These are phyloP conservation scores for Alternaria novae-zelandiae DNA, from an alignment of 2,329 filamentous ascomycete species.

Conservation along the genomic window DNA sequence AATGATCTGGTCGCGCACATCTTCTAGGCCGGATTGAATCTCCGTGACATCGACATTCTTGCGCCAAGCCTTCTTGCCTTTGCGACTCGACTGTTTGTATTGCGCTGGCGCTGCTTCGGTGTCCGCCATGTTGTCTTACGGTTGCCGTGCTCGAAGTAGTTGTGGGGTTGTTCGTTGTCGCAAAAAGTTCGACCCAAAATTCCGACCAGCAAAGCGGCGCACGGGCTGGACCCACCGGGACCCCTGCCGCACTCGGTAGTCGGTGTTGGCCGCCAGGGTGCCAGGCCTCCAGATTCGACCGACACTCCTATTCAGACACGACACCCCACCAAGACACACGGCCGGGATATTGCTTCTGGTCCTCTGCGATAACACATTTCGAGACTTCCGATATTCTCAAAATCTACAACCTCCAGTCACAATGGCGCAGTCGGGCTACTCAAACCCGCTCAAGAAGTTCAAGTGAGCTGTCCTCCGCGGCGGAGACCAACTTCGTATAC, in stretches of 20 bases:
- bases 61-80: slow-evolving; percentile 98
- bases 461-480: slow-evolving; percentile 66
- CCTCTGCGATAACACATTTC: not conserved
- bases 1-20: slow-evolving; percentile 88
- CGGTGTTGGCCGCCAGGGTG: slow-evolving; percentile 14
- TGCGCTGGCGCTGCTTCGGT: slow-evolving; percentile 71
- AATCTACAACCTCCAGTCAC: slow-evolving; percentile 39
- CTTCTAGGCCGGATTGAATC: slow-evolving; percentile 80
- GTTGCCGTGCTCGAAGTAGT: slow-evolving; percentile 4
- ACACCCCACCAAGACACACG: slow-evolving; percentile 16
- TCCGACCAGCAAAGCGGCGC: slow-evolving; percentile 13
- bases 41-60: slow-evolving; percentile 96
- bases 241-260: slow-evolving; percentile 19
- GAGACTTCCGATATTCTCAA: slow-evolving; percentile 1
- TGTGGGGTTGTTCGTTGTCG: slow-evolving; percentile 18
- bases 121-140: slow-evolving; percentile 24
- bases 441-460: slow-evolving; percentile 99
- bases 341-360: slow-evolving; percentile 2
- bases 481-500: slow-evolving; percentile 20
- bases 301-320: slow-evolving; percentile 33
- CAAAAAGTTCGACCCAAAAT: slow-evolving; percentile 22
- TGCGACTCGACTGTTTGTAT: slow-evolving; percentile 86
- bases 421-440: slow-evolving; percentile 89
- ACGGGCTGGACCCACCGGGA: slow-evolving; percentile 11
- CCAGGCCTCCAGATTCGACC: slow-evolving; percentile 25